Base-by-base conservation (phyloP, 1,284 basidiomycete genomes). In the Ceratobasidium sp. region DNA sequence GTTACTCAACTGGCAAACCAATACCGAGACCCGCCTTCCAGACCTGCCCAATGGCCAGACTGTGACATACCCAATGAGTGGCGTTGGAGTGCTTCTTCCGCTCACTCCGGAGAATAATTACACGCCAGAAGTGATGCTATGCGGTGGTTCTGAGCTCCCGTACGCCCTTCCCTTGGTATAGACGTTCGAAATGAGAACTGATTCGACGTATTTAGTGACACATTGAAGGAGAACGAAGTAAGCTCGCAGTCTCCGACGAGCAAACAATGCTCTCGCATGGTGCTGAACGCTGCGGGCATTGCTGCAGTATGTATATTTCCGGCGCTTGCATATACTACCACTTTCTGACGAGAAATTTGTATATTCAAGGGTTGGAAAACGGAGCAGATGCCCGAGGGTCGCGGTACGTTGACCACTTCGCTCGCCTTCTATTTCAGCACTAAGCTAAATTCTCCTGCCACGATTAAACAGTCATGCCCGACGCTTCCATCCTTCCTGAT, bases 21-120 rank as follows among this genome's bases (percentile, higher is more conserved):
- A 94, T 80, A 87, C 84, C 0, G 94, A 95, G 82, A 85, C 82
- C 28, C 84, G 88, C 53, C 88, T 95, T 1, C 93, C 93, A 17
- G 82, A 82, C 58, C 87, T 96, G 78, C 94, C 94, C 2, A 94
- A 95, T 79, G 91, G 90, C 49, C 90, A 95, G 15, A 90, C 91
- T n/a, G 89, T 95, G 42, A 93, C 93, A 0, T 95, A 95, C 82
- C 94, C 94, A 0, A 92, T 93, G 89, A 86, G 92, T 23, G 93
- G 91, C 26, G 56, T 75, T 6, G 91, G 86, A 2, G 81, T 92
- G n/a, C 86, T 95, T 26, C 88, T 95, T 3, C 93, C 94, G 10
- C 85, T 95, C 3, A 88, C 87, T 1, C 87, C 89, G 5, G 85
- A 87, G 20, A 90, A 91, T 80, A 82, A 87, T 77, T 94, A 93